Base-by-base conservation (phyloP, 345 rosid species). In the Brassica carinata region DNA sequence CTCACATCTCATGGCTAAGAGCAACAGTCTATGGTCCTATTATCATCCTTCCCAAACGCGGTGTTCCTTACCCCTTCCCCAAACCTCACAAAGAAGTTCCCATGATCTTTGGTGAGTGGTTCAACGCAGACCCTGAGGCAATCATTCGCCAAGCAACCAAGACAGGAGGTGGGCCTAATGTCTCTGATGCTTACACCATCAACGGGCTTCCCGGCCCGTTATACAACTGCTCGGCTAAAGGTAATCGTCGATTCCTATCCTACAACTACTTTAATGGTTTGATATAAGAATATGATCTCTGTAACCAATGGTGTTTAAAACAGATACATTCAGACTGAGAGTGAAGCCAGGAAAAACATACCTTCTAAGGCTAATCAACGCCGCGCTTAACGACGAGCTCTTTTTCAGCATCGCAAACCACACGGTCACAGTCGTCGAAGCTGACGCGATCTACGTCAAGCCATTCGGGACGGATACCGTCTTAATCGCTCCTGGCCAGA, bases 151-250 rank as follows among this genome's bases (percentile, higher is more conserved):
- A 55, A 55, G 62, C 62, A 55, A 55, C 62, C 1, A 26, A 55
- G 26, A 55, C 62, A 7, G 62, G 62, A 55, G 62, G 62, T 17
- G 62, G 62, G 18, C 62, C 62, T 55, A 55, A 55, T 17, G 62
- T 55, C 26, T 55, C 62, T 55, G 62, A 55, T 55, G 62, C 62
- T 55, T 55, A 55, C 62, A 55, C 62, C 1, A 55, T 55, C 62
- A 55, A 55, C 62, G 62, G 62, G 10, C 62, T 55, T 55, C 91
- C 95, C 18, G 98, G 98, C 43, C 95, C 90, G 1, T 75, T 92
- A 14, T 91, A 94, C 76, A 92, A 92, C 73, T 94, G 97, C 82
- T 91, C 97, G 1, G 82, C 89, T 10, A 88, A 90, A 73, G 96
- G 94, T 91, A 73, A 18, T 4, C 17, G 43, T 63, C 36, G 43